Base-by-base conservation (phyloP, 345 rosid genomes). In the Populus nigra region DNA sequence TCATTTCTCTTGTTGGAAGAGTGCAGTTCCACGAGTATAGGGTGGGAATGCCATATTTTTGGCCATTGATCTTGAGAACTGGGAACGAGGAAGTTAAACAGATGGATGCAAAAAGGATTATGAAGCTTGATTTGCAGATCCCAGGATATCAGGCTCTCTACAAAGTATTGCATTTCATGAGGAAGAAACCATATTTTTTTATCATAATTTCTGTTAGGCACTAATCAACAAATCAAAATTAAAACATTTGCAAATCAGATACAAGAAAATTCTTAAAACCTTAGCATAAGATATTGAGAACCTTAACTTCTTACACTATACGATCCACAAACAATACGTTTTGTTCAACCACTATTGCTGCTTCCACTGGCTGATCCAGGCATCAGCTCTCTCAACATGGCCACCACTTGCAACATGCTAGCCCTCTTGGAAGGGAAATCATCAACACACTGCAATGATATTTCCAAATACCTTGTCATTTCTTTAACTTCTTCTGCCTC, bases 371-470 rank as follows among this genome's bases (percentile, higher is more conserved):
- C 82, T 73, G 88, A 88, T 84, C 80, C 88, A 7, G 90, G 91
- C 87, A 84, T 87, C 78, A 94, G 86, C 84, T 93, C 97, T 79
- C 97, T 86, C 65, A 94, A 81, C 90, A 83, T 80, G 77, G 97
- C 95, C 73, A 94, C 97, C 18, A 91, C 98, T 81, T 93, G 95
- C 81, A 94, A 83, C 98, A 94, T 94, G 62, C 75, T 94, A 7
- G 95, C 94, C 86, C 98, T 77, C 81, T 85, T 93, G 13, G 98
- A 94, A 25, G 98, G 95, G 63, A 91, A 91, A 29, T 94, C 98
- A 50, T 94, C 94, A 20, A 93, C 98, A 73, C 98, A 94, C 73
- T 87, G 95, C 85, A 94, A 73, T 71, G 94, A 82, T 68, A 93
- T 81, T 82, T 94, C 97, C 87, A 94, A 79, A 76, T 90, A 95